Percentiles rank a stretch among this genome's conserved stretches.
Evolutionary conservation across 192 early-diverging fungal genomes (phyloP).

Genomic region (Nowakowskiella sp.): DNA sequence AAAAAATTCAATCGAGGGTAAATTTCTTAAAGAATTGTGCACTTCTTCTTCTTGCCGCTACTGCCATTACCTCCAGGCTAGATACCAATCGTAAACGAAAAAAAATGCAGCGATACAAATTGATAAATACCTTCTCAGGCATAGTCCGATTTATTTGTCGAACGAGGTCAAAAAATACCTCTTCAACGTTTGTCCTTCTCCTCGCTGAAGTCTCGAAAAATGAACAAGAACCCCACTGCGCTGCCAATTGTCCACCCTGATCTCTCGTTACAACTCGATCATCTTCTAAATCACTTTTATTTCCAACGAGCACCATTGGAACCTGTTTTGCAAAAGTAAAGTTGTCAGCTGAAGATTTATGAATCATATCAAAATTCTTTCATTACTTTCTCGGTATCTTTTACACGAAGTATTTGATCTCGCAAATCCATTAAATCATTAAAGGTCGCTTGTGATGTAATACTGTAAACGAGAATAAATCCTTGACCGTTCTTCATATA

Average conservation of each 20-base stretch:
- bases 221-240: conserved; percentile 55
- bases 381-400: conserved; percentile 52
- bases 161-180: conserved; percentile 88
- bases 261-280: conserved; percentile 53
- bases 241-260: conserved; percentile 58
- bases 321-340: conserved; percentile 26
- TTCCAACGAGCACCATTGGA: conserved; percentile 54
- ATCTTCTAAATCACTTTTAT: conserved; percentile 60
- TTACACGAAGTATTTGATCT: conserved; percentile 54
- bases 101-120: conserved; percentile 5
- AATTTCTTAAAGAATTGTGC: not conserved
- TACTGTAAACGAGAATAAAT: conserved; percentile 55
- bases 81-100: no score
- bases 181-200: conserved; percentile 80
- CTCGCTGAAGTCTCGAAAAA: conserved; percentile 88
- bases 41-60: not conserved
- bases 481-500: conserved; percentile 67
- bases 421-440: conserved; percentile 54
- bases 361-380: not conserved
- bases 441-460: conserved; percentile 58
- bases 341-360: not conserved
- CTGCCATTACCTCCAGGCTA: no score
- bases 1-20: no score
- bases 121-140: conserved; percentile 51
- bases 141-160: conserved; percentile 78